Evolutionary conservation across 2,329 filamentous ascomycete genomes (phyloP), one percentile per base, ranked within the genome.

Genomic region (Thielaviopsis musarum): DNA sequence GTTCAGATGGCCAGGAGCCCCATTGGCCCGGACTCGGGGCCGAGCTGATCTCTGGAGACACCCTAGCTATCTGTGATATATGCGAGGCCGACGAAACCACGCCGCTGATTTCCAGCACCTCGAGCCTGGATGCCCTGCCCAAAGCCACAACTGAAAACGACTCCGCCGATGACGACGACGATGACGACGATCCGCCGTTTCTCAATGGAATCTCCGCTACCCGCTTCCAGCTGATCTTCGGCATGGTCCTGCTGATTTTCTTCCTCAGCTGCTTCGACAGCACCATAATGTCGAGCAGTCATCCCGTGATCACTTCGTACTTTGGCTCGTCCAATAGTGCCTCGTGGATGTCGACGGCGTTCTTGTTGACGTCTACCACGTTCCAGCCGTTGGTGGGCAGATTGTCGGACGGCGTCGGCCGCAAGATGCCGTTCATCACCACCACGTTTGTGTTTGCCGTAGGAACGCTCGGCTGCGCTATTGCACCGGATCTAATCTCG

Each of bases 271-370:
- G 76, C 67, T 91, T 91, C 66, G 88, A 91, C 72, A 78, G 80
- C 12, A 91, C 87, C 3, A 79, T 91, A 64, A 90, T 91, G 86
- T 86, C 86, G 4, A 88, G 85, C 2, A 84, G 79, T 51, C 87
- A 93, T 69, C 87, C 87, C 0, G 85, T 88, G 60, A 89, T 91
- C 62, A 90, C 87, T 0, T 89, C 85, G 0, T 82, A 91, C 69
- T 91, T 91, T 69, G 74, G 83, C 62, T 80, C 85, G 55, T 87
- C 86, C 34, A 89, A 91, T 69, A 82, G 82, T 54, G 88, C 88
- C 2, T 89, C 87, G 1, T 93, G 88, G 88, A 75, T 91, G 4
- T 89, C 86, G 1, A 91, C 87, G 0, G 81, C 85, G 0, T 91
- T 90, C 64, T 71, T 91, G 41, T 75, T 93, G 45, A 89, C 87